These are phyloP conservation scores for Gloeophyllum trabeum DNA, from an alignment of 768 basidiomycete species.

Conservation along the genomic window DNA sequence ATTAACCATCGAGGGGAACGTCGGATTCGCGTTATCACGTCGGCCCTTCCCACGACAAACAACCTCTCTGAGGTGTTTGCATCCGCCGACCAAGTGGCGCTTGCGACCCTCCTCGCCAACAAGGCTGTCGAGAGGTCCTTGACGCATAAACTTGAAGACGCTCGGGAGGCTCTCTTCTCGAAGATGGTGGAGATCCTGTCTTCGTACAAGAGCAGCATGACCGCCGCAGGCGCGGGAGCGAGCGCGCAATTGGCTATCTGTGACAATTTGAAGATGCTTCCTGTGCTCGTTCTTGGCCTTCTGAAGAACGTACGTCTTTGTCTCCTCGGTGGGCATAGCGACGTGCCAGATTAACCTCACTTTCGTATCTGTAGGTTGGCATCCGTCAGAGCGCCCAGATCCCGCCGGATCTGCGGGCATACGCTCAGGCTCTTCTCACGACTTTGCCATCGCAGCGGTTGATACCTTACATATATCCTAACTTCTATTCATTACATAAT, in stretches of 20 bases:
- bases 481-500: constrained; percentile 92
- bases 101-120: constrained; percentile 77
- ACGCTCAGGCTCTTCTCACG: constrained; percentile 86
- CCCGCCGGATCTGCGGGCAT: constrained; percentile 91
- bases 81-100: constrained; percentile 81
- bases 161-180: constrained; percentile 74
- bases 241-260: constrained; percentile 88
- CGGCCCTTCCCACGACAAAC: constrained; percentile 78
- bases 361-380: constrained; percentile 63
- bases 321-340: not conserved
- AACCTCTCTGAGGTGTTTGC: constrained; percentile 85
- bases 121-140: constrained; percentile 88
- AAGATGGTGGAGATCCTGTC: constrained; percentile 76
- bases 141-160: constrained; percentile 82
- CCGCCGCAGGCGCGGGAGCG: constrained; percentile 84
- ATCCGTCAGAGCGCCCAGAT: constrained; percentile 94
- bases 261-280: constrained; percentile 92
- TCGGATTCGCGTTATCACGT: constrained; percentile 83
- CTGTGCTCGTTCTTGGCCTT: constrained; percentile 79
- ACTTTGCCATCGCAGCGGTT: constrained; percentile 86
- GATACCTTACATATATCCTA: constrained; percentile 89
- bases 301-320: constrained; percentile 73
- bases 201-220: constrained; percentile 95
- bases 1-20: constrained; percentile 44
- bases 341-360: not conserved